Base-by-base conservation (phyloP, 1,284 basidiomycete genomes). In the Meira miltonrushii region DNA sequence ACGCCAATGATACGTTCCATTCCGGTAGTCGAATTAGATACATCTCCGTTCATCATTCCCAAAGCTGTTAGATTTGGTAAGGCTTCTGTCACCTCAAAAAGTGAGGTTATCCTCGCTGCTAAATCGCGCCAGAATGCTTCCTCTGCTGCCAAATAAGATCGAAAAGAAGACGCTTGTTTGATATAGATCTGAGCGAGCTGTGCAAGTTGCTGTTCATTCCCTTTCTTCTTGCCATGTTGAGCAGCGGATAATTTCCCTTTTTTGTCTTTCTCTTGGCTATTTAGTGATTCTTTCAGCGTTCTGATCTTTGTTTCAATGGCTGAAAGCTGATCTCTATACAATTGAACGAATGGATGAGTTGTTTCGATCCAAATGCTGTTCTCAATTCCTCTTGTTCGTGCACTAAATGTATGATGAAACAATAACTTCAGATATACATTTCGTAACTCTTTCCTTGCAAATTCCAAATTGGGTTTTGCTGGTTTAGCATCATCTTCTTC, bases 351-450 rank as follows among this genome's bases (percentile, higher is more conserved):
- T 46, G 43, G 60, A 64, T 77, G 72, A 21, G 72, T 72, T 8
- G 75, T 77, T 39, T 77, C 72, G 21, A 57, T 62, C 75, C 75
- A 77, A 6, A 76, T 55, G 53, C 61, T 47, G 19, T 54, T 55
- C 19, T 76, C 74, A 17, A 68, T 64, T 9, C 67, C 51, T 51
- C 71, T 68, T 0, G 72, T 67, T 25, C 60, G 58, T 25, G 66
- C 64, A 13, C 64, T 68, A 46, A 71, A 77, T 7, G 75, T 60
- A 47, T 64, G 70, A 40, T 66, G 59, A 51, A 77, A 69, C 52
- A 77, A 65, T 11, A 77, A 69, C 39, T 68, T 66, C 54, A 77
- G 62, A 57, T 71, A 74, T n/a, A 68, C 67, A 39, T 69, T 64
- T 54, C 75, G 69, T 17, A 75, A 62, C 39, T 69, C 66, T 21